These are phyloP conservation scores for Wallacemonas rigidus DNA, from an alignment of 208 protist species.

Conservation along the genomic window DNA sequence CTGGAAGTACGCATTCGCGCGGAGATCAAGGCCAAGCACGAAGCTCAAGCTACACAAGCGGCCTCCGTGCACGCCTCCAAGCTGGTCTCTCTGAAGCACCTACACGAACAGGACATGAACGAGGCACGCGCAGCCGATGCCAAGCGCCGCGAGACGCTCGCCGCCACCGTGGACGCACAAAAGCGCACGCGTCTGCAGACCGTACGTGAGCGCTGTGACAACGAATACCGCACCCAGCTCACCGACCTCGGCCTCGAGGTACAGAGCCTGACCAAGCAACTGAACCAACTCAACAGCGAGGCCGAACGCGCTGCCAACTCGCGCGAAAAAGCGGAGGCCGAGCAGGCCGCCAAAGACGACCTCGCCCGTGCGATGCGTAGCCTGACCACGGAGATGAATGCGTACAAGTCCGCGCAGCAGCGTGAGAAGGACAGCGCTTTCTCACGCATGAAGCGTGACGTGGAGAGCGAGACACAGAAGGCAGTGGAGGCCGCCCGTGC, in stretches of 20 bases:
- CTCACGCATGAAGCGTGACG: conserved; percentile 16
- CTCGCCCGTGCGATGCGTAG: conserved; percentile 8
- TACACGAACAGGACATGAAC: conserved; percentile 49
- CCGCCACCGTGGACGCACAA: conserved; percentile 23
- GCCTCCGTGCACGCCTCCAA: conserved; percentile 36
- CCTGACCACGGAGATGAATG: not conserved
- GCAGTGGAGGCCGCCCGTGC: conserved; percentile 26
- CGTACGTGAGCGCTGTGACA: conserved; percentile 22
- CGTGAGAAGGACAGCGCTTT: conserved; percentile 15
- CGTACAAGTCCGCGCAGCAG: conserved; percentile 9
- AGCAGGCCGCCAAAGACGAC: conserved; percentile 3
- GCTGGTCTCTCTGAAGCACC: conserved; percentile 38
- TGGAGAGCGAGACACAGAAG: conserved; percentile 20
- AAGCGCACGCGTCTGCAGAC: conserved; percentile 23
- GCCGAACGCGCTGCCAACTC: conserved; percentile 6
- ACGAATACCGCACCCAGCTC: conserved; percentile 24
- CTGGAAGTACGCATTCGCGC: conserved; percentile 70
- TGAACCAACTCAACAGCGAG: conserved; percentile 27
- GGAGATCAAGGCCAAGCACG: conserved; percentile 46
- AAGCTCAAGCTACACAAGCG: conserved; percentile 47
- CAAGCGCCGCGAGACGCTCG: conserved; percentile 31
- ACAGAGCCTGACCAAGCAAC: conserved; percentile 25
- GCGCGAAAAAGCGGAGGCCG: conserved; percentile 16
- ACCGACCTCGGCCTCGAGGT: conserved; percentile 26
- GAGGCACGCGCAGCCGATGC: conserved; percentile 39